These are phyloP conservation scores for Xylaria bambusicola DNA, from an alignment of 495 filamentous ascomycete genomes.

Conservation along the genomic window DNA sequence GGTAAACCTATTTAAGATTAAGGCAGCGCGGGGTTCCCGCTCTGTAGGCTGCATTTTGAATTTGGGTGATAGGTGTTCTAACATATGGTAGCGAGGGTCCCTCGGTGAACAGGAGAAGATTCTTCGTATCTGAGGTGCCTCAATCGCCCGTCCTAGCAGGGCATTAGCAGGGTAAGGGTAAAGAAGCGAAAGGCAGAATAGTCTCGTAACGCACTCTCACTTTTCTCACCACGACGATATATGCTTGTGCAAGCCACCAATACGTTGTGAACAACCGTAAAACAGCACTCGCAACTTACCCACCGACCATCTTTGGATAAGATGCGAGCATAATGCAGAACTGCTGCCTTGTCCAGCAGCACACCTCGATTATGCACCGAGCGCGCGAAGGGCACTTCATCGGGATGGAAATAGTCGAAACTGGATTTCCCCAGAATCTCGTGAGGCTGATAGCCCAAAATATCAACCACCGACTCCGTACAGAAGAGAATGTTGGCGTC, in stretches of 20 bases:
- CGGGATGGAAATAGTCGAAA: constrained; percentile 86
- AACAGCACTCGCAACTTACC: constrained; percentile 86
- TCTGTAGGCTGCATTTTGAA: constrained; percentile 67
- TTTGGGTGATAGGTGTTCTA: constrained; percentile 80
- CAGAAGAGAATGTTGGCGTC: constrained; percentile 83
- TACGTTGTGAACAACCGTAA: constrained; percentile 85
- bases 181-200: constrained; percentile 17
- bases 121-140: constrained; percentile 75
- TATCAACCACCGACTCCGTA: constrained; percentile 79
- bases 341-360: constrained; percentile 80
- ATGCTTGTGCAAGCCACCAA: constrained; percentile 84
- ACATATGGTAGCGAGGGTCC: constrained; percentile 90
- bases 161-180: constrained; percentile 22
- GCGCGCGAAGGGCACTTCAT: constrained; percentile 76
- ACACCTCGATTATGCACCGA: constrained; percentile 73
- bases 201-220: constrained; percentile 62
- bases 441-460: constrained; percentile 75
- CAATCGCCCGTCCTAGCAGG: constrained; percentile 67
- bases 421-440: constrained; percentile 76
- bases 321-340: constrained; percentile 77
- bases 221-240: constrained; percentile 68
- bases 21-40: constrained; percentile 79
- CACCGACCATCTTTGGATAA: constrained; percentile 68
- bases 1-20: constrained; percentile 88
- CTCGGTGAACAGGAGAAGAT: constrained; percentile 79